These are phyloP conservation scores for Suillus occidentalis DNA, from an alignment of 768 basidiomycete species.

Conservation along the genomic window DNA sequence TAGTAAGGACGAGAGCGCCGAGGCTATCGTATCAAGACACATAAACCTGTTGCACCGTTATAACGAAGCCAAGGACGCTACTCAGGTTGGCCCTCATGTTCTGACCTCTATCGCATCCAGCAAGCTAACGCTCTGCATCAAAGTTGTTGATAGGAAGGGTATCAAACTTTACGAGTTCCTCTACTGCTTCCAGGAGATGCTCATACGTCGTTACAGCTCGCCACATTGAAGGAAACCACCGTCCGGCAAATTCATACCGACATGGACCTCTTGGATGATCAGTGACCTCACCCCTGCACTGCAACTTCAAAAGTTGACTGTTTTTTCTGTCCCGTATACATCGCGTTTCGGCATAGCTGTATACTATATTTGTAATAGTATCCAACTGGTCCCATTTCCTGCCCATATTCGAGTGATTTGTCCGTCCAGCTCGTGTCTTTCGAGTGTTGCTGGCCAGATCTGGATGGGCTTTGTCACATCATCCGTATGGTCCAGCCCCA, in stretches of 20 bases:
- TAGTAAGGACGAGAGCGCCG: conserved; percentile 49
- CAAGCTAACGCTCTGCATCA: conserved; percentile 3
- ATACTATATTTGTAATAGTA: conserved; percentile 25
- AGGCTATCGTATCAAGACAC: conserved; percentile 61
- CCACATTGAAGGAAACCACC: conserved; percentile 64
- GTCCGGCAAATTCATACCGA: conserved; percentile 75
- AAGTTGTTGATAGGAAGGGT: conserved; percentile 83
- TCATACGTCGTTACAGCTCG: conserved; percentile 51
- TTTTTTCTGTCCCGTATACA: not conserved
- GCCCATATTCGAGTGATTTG: conserved; percentile 26
- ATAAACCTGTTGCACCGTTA: conserved; percentile 74
- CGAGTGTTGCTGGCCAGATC: conserved; percentile 47
- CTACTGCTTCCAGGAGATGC: conserved; percentile 8
- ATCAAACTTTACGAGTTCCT: conserved; percentile 16
- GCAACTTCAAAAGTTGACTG: not conserved
- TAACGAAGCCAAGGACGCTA: conserved; percentile 82
- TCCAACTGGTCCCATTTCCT: conserved; percentile 35
- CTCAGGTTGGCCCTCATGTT: conserved; percentile 51
- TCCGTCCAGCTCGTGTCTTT: conserved; percentile 12
- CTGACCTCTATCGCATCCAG: not conserved
- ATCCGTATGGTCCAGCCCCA: conserved; percentile 63
- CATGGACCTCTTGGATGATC: conserved; percentile 54
- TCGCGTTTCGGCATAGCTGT: not conserved
- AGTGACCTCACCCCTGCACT: not conserved
- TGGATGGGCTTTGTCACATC: conserved; percentile 52